phyloP scores from a whole-genome alignment of 1,284 basidiomycete species.

The Sporisorium reilianum region DNA sequence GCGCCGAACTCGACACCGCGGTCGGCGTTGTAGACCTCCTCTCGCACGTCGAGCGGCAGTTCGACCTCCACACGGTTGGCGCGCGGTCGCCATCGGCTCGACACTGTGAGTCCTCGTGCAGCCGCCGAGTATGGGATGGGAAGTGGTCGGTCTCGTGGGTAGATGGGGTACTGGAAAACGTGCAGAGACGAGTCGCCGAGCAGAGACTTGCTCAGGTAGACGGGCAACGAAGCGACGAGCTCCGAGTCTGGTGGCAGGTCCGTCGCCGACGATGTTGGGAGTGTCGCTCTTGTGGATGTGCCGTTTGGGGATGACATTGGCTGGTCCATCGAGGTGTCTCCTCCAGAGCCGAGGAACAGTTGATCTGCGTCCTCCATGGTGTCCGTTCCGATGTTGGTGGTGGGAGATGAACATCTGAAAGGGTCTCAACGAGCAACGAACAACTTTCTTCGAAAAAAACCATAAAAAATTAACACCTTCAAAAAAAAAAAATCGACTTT shows the following conservation, averaged over 20 bases:
- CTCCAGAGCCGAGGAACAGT: conserved; percentile 26
- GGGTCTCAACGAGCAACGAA: background rate
- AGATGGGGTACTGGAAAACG: conserved; percentile 67
- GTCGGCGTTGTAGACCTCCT: conserved; percentile 63
- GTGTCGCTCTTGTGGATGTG: conserved; percentile 7
- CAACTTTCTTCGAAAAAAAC: conserved; percentile 6
- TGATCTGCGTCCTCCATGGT: conserved; percentile 40
- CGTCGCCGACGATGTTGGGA: conserved; percentile 24
- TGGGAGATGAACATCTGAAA: background rate
- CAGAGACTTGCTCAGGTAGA: conserved; percentile 63
- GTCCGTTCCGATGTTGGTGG: conserved; percentile 3
- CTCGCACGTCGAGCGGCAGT: conserved; percentile 63
- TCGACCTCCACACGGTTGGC: conserved; percentile 66
- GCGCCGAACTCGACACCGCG: conserved; percentile 57
- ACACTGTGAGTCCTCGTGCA: conserved; percentile 55
- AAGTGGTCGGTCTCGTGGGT: conserved; percentile 56
- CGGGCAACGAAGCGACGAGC: conserved; percentile 64
- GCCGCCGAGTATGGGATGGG: conserved; percentile 63
- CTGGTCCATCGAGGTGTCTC: conserved; percentile 17
- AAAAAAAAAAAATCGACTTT: background rate
- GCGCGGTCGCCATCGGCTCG: conserved; percentile 62
- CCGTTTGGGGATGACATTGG: background rate
- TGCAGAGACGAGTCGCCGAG: conserved; percentile 53
- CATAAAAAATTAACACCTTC: background rate
- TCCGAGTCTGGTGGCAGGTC: conserved; percentile 50